Evolutionary conservation across 352 stramenopile species (phyloP), one percentile per base, ranked within the genome.

Genomic region (Globisporangium cylindrosporum): DNA sequence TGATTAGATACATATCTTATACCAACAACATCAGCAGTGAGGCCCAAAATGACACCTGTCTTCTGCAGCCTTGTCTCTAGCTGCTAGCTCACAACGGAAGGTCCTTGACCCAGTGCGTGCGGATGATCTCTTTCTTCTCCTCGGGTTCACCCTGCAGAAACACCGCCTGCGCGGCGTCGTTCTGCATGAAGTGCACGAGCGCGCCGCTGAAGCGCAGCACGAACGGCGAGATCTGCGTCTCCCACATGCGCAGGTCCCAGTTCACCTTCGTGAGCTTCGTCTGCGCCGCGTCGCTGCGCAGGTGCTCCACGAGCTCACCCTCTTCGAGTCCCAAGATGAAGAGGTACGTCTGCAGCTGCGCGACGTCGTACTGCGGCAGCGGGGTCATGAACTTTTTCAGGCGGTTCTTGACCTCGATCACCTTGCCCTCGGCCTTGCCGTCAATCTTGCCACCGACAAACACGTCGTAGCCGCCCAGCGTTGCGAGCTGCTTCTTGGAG

Each of bases 401-500:
- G 55, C 88, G 77, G 73, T 95, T 95, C 74, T 95, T 95, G 43
- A 95, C 86, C 61, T 95, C 88, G 55, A 95, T 81, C 20, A 95
- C 86, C 46, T 86, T 92, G 58, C 84, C 84, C 66, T 91, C 84
- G 1, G 77, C 79, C 64, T 78, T 78, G 24, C 88, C 88, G 69
- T 95, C 88, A 66, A 95, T 93, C 61, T 92, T 92, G 22, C 88
- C 88, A n/a, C 88, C 88, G 20, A 95, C 82, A 5, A 90, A 68
- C 58, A 95, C 74, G 22, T 88, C 70, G 66, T 80, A 89, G 22
- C 51, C 62, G 12, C 67, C 78, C 14, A 92, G 58, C 3, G 66
- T 70, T 6, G 78, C 81, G 20, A 95, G 51, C 56, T 86, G 76
- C 67, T 86, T 90, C 76, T 90, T 94, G 56, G 72, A 83, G 68